Percentiles rank a stretch among this genome's conserved stretches.
phyloP scores from a whole-genome alignment of 2,329 filamentous ascomycete species.

The Cadophora gregata region DNA sequence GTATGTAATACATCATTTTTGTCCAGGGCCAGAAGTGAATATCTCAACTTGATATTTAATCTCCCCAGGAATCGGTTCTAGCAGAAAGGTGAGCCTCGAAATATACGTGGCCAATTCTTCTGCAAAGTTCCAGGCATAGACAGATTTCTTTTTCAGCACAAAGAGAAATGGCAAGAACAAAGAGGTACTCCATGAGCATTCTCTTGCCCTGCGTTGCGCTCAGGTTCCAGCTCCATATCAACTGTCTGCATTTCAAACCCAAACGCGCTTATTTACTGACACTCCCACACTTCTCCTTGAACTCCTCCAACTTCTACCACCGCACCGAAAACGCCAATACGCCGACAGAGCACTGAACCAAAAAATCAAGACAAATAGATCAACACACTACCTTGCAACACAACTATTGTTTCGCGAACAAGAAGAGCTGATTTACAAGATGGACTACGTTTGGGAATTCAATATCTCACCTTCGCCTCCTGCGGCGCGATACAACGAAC shows the following conservation, averaged over 20 bases:
- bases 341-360: neutral
- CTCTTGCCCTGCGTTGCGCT: no score
- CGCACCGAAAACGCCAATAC: neutral
- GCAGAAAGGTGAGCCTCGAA: neutral
- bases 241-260: neutral
- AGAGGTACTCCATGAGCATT: neutral
- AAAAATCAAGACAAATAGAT: neutral
- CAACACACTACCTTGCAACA: neutral
- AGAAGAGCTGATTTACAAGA: neutral
- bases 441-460: neutral
- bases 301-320: neutral
- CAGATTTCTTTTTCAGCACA: neutral
- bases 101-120: neutral
- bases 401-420: neutral
- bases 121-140: neutral
- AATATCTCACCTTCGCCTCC: slow-evolving; percentile 8
- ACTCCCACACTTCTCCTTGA: neutral
- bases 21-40: neutral
- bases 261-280: neutral
- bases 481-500: slow-evolving; percentile 12
- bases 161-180: neutral
- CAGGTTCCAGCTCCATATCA: neutral
- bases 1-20: neutral
- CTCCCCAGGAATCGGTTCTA: neutral
- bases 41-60: neutral